A percentile compares a stretch with the other conserved stretches of the same genome.
Conservation (phyloP, 495 filamentous ascomycete genomes). For the Penicillium steckii region DNA sequence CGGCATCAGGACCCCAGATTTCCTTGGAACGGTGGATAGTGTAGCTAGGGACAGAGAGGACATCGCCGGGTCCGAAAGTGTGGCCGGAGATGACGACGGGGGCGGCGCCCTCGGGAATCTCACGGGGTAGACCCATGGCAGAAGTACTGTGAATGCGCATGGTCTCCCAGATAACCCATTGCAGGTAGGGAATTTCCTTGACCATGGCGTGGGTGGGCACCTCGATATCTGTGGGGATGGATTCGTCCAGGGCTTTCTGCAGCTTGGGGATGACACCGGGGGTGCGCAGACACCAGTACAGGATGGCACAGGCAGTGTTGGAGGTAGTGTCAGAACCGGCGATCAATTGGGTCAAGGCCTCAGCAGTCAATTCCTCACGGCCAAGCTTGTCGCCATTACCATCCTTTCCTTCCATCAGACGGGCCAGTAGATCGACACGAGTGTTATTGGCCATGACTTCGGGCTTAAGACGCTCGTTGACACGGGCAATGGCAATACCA, state of each 20-base stretch:
- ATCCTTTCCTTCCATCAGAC: conserved; percentile 85
- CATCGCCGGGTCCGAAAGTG: conserved; percentile 71
- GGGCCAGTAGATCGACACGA: conserved; percentile 77
- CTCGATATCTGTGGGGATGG: conserved; percentile 55
- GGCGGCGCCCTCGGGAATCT: conserved; percentile 62
- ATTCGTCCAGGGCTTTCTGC: conserved; percentile 69
- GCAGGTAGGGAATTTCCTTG: conserved; percentile 67
- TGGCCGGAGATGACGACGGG: conserved; percentile 56
- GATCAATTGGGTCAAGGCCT: conserved; percentile 87
- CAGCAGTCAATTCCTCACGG: conserved; percentile 78
- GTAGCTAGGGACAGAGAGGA: conserved; percentile 82
- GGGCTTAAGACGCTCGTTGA: conserved; percentile 69
- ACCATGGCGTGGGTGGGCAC: conserved; percentile 73
- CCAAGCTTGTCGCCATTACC: conserved; percentile 71
- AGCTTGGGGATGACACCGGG: conserved; percentile 70
- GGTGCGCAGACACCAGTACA: conserved; percentile 71
- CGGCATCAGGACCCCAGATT: conserved; percentile 79
- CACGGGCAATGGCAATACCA: conserved; percentile 74
- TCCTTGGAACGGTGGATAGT: conserved; percentile 78
- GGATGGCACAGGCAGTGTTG: conserved; percentile 83
- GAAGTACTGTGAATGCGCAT: conserved; percentile 89
- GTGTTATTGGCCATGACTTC: conserved; percentile 52
- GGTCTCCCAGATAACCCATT: conserved; percentile 82
- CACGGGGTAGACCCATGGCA: conserved; percentile 80
- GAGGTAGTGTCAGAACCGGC: conserved; percentile 88